phyloP scores from a whole-genome alignment of 2,329 filamentous ascomycete species.

The Pseudogymnoascus pannorum region DNA sequence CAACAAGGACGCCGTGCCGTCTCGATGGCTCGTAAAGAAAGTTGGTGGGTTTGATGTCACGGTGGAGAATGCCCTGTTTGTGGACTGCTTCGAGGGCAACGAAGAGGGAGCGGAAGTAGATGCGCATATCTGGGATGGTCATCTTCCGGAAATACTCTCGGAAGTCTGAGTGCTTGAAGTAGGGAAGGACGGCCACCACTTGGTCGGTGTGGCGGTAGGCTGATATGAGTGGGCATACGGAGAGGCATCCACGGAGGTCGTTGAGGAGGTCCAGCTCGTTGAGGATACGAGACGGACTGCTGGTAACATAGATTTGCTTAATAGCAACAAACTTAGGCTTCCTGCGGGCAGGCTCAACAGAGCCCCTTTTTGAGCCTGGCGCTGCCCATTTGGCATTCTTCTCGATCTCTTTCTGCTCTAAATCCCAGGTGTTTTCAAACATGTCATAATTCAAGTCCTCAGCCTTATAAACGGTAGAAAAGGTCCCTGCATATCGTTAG shows the following conservation, averaged over 20 bases:
- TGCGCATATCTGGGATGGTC: constrained; percentile 74
- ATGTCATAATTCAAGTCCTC: constrained; percentile 81
- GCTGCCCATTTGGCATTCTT: constrained; percentile 60
- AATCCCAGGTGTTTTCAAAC: constrained; percentile 83
- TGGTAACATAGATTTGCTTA: constrained; percentile 99
- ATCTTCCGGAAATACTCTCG: constrained; percentile 89
- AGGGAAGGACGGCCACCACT: constrained; percentile 88
- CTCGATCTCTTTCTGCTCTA: constrained; percentile 54
- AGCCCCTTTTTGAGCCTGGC: constrained; percentile 54
- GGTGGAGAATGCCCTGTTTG: constrained; percentile 75
- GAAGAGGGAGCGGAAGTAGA: constrained; percentile 86
- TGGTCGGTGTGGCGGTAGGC: constrained; percentile 94
- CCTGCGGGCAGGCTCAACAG: constrained; percentile 32
- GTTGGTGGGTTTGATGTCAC: constrained; percentile 96
- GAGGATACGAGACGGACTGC: constrained; percentile 83
- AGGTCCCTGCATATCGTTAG: constrained; percentile 60
- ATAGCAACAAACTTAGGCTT: constrained; percentile 81
- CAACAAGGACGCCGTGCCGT: constrained; percentile 85
- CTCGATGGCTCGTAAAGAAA: constrained; percentile 83
- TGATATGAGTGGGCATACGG: constrained; percentile 91
- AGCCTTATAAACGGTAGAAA: constrained; percentile 98
- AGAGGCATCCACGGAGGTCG: constrained; percentile 72
- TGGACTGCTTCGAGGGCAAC: constrained; percentile 80
- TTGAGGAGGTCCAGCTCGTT: constrained; percentile 94
- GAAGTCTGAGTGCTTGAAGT: constrained; percentile 94